Base-by-base conservation (phyloP, 176 grass and related monocot genomes). In the Urochloa ruziziensis region DNA sequence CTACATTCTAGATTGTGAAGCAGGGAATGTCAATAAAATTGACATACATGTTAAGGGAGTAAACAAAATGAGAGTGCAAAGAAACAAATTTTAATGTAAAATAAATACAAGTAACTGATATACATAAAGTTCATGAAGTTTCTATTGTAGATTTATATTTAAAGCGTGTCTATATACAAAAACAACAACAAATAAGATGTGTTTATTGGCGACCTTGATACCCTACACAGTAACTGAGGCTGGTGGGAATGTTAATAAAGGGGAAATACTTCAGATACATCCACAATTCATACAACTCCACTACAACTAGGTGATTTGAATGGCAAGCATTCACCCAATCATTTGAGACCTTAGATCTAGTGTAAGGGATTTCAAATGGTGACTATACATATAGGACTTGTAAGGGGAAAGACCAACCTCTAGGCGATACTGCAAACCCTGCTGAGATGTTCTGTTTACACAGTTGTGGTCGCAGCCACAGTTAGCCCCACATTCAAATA, bases 361-460 rank as follows among this genome's bases (percentile, higher is more conserved):
- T 25, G 56, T 58, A 12, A 58, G 0, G 10, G 10, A 58, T 9
- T 58, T 9, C 56, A 58, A 58, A 25, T 58, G n/a, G 0, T 23
- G 23, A 11, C 0, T 10, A 10, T 25, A 58, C 63, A 37, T 23
- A 68, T 11, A 12, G 37, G 21, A 67, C n/a, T n/a, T n/a, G 35
- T 19, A 67, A 73, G 51, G 14, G 16, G 27, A 73, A 73, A 67
- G 65, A 58, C 80, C 42, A 91, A 98, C 95, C 96, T 98, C 96
- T 32, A 98, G 54, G 19, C 89, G 96, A 83, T 95, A 88, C 33
- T 86, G 89, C 40, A 98, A 34, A 18, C 91, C 96, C 59, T 98
- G 89, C 61, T 98, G 93, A 37, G 96, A 98, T 73, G 89, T 93
- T 85, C 91, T 87, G 34, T 98, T 98, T 35, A 95, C 90, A 80